These are phyloP conservation scores for Cryoendolithus antarcticus DNA, from an alignment of 2,329 filamentous ascomycete species.

Conservation along the genomic window DNA sequence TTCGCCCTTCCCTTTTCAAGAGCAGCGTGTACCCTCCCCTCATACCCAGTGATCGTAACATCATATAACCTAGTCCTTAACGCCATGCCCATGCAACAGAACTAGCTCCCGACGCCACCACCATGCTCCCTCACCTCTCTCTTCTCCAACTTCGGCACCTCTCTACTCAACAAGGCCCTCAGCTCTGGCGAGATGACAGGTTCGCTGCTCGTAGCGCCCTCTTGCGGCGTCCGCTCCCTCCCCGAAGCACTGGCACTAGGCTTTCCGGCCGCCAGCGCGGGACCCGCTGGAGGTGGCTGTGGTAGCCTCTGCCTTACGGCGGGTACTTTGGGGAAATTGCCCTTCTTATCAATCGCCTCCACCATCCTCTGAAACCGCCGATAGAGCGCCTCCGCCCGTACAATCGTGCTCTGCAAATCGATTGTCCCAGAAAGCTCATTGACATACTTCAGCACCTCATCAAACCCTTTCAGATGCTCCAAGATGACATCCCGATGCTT, in stretches of 20 bases:
- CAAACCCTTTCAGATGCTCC: conserved; percentile 84
- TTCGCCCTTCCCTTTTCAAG: no score
- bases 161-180: conserved; percentile 46
- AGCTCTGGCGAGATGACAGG: conserved; percentile 53
- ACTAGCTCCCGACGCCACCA: conserved; percentile 24
- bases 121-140: conserved; percentile 33
- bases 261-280: conserved; percentile 1
- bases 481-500: conserved; percentile 96
- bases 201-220: conserved; percentile 17
- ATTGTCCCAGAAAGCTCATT: conserved; percentile 93
- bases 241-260: conserved; percentile 20
- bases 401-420: conserved; percentile 73
- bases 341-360: conserved; percentile 83
- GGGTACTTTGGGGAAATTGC: conserved; percentile 58
- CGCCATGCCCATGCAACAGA: neutral
- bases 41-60: no score
- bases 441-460: conserved; percentile 96
- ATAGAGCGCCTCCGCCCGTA: conserved; percentile 81
- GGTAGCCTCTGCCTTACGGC: conserved; percentile 37
- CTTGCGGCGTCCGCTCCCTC: conserved; percentile 27
- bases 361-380: conserved; percentile 77
- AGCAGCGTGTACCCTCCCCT: no score
- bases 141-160: conserved; percentile 41
- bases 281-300: conserved; percentile 14
- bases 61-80: no score